Evolutionary conservation across 2,329 filamentous ascomycete species (phyloP), one percentile per base, ranked within the genome.

Genomic region (Ophiobolus disseminans): DNA sequence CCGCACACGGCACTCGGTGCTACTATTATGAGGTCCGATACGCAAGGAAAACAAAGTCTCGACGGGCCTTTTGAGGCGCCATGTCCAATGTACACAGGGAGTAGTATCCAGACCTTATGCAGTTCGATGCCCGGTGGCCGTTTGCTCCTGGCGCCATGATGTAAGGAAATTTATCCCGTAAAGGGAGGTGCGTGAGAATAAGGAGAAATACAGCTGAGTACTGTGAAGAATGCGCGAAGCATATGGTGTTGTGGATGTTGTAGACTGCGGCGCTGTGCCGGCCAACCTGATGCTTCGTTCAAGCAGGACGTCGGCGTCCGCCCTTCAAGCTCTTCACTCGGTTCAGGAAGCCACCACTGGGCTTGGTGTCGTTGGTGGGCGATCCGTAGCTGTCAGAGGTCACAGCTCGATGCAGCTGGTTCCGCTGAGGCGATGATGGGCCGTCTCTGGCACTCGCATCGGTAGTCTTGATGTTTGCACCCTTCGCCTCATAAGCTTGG

Each of bases 401-500:
- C 14, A 67, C 51, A 20, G 66, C 57, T 44, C 69, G 63, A n/a
- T 63, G 61, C 43, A 73, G 40, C 9, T 51, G 53, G 45, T 66
- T 68, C 40, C 70, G 65, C 22, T 58, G 53, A 20, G 58, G 54
- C 4, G 72, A 66, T 13, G 72, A 72, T 10, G 53, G 48, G 16
- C 48, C 62, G 8, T 58, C 57, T 36, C 55, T 60, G 38, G 47
- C 55, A 16, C 61, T 61, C 8, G 55, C 13, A 21, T 83, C 80
- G 17, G 76, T 76, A 51, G 78, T 75, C 45, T 73, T 79, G 63
- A 88, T 84, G 43, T 78, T 77, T 23, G 81, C 78, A 16, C 82
- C 82, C 70, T 88, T 88, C 68, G 76, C 84, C 40, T 86, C 84
- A 63, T 86, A 87, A 10, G 83, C 84, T 39, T 80, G 78, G 57